phyloP scores from a whole-genome alignment of 2,329 filamentous ascomycete genomes.

The Microdochium bolleyi region DNA sequence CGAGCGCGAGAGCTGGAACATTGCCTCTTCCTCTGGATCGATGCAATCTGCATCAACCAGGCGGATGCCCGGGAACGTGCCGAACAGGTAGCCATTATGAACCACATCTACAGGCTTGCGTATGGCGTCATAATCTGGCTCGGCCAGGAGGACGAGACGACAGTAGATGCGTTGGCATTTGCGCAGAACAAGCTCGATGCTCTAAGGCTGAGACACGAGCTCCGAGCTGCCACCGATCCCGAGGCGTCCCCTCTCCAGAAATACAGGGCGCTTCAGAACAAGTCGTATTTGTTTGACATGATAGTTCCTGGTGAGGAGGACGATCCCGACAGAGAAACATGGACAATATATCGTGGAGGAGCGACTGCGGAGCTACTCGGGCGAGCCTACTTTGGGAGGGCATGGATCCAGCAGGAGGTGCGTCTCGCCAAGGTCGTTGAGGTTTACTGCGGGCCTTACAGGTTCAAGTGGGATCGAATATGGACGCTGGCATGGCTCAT shows the following conservation, averaged over 20 bases:
- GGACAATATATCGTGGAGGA: too few species aligned
- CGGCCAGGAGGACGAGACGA: constrained; percentile 10
- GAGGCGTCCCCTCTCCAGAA: too few species aligned
- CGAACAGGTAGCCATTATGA: constrained; percentile 12
- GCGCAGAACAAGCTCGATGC: constrained; percentile 9
- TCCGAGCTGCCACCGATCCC: not conserved
- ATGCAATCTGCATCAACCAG: constrained; percentile 16
- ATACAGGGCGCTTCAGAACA: too few species aligned
- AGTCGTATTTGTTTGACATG: too few species aligned
- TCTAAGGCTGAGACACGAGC: constrained; percentile 5
- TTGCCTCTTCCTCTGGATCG: constrained; percentile 8
- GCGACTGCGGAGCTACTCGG: constrained; percentile 11
- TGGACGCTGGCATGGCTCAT: constrained; percentile 13
- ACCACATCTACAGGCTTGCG: constrained; percentile 12
- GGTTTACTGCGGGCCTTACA: constrained; percentile 8
- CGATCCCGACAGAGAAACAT: constrained; percentile 3
- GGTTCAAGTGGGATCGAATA: constrained; percentile 11
- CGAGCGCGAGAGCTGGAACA: constrained; percentile 6
- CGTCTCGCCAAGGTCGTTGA: constrained; percentile 6
- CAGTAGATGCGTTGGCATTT: constrained; percentile 8
- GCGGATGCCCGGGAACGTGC: constrained; percentile 11
- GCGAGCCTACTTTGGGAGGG: constrained; percentile 13
- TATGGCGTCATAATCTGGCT: constrained; percentile 11
- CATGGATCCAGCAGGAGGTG: constrained; percentile 15
- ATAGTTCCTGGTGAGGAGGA: too few species aligned